Percentiles rank a stretch among this genome's conserved stretches.
Conservation (phyloP, 768 basidiomycete genomes). For the Botryobasidium botryosum region DNA sequence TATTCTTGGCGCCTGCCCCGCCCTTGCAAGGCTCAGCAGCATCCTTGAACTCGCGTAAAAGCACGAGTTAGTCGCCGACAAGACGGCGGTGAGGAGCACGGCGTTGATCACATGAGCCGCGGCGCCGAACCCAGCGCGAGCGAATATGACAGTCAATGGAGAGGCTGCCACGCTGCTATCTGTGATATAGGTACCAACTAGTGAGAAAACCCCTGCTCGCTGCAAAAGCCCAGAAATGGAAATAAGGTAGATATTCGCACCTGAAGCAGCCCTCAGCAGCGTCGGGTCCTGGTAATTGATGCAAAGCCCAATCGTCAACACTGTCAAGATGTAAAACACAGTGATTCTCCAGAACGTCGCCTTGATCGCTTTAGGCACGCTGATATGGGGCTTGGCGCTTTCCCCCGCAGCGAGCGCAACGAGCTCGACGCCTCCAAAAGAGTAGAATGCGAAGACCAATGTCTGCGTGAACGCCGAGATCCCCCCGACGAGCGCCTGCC, state of each 20-base stretch:
- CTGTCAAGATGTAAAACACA: slow-evolving; percentile 46
- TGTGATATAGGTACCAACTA: slow-evolving; percentile 11
- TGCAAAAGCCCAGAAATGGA: not conserved
- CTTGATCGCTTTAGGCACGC: slow-evolving; percentile 47
- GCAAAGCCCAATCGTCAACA: slow-evolving; percentile 47
- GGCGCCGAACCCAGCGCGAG: slow-evolving; percentile 43
- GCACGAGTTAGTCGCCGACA: slow-evolving; percentile 47
- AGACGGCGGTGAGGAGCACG: slow-evolving; percentile 45
- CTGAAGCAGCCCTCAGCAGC: slow-evolving; percentile 29
- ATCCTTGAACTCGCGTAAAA: slow-evolving; percentile 51
- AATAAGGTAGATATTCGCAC: slow-evolving; percentile 18
- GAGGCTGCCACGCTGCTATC: slow-evolving; percentile 37
- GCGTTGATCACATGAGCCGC: slow-evolving; percentile 49
- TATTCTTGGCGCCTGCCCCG: slow-evolving; percentile 50
- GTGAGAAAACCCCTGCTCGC: not conserved
- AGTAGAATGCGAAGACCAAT: slow-evolving; percentile 23
- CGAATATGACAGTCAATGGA: slow-evolving; percentile 46
- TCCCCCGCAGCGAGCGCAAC: slow-evolving; percentile 62
- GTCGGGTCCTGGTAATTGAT: slow-evolving; percentile 43
- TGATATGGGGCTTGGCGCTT: slow-evolving; percentile 41
- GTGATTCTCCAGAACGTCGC: slow-evolving; percentile 50
- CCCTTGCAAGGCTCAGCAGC: slow-evolving; percentile 41
- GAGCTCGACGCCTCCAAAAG: slow-evolving; percentile 50
- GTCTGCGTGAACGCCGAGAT: slow-evolving; percentile 36
- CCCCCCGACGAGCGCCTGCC: slow-evolving; percentile 37